Evolutionary conservation across 179 eudicot genomes (phyloP).

Genomic region (Gypsophila paniculata): DNA sequence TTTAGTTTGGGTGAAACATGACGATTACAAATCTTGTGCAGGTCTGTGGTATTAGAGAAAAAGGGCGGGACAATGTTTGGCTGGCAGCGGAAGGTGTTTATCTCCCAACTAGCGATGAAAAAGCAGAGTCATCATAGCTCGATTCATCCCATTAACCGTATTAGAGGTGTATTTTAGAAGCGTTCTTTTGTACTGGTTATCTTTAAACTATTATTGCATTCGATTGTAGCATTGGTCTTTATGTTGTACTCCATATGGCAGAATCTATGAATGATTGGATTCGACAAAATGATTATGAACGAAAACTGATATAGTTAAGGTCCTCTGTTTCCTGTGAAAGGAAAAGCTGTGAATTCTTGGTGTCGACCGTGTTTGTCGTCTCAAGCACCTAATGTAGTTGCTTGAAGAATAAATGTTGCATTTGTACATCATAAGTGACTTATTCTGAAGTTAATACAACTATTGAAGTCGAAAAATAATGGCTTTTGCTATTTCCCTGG

Average conservation of each 20-base stretch:
- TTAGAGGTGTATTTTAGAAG: conserved; percentile 28
- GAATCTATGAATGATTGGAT: conserved; percentile 6
- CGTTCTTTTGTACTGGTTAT: conserved; percentile 13
- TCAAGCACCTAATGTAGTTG: too few relatives aligned
- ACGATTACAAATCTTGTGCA: conserved; percentile 28
- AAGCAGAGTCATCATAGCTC: conserved; percentile 43
- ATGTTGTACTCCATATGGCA: background rate
- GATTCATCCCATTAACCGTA: conserved; percentile 4
- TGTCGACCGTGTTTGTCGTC: too few relatives aligned
- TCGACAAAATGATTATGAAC: background rate
- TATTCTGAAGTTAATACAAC: too few relatives aligned
- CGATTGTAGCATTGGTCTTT: conserved; percentile 5
- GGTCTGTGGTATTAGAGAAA: conserved; percentile 87
- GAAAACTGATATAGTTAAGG: too few relatives aligned
- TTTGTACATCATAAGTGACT: too few relatives aligned
- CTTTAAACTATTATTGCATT: conserved; percentile 14
- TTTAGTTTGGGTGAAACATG: background rate
- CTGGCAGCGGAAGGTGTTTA: conserved; percentile 91
- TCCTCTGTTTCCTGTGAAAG: background rate
- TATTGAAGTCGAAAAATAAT: too few relatives aligned
- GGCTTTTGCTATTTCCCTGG: too few relatives aligned
- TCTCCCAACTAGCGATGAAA: conserved; percentile 58
- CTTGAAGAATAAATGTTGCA: too few relatives aligned
- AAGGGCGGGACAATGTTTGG: conserved; percentile 81
- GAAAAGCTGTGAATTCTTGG: background rate